Percentiles rank a stretch among this genome's conserved stretches.
Conservation (phyloP, 2,329 filamentous ascomycete species). For the Arthroderma sp. region DNA sequence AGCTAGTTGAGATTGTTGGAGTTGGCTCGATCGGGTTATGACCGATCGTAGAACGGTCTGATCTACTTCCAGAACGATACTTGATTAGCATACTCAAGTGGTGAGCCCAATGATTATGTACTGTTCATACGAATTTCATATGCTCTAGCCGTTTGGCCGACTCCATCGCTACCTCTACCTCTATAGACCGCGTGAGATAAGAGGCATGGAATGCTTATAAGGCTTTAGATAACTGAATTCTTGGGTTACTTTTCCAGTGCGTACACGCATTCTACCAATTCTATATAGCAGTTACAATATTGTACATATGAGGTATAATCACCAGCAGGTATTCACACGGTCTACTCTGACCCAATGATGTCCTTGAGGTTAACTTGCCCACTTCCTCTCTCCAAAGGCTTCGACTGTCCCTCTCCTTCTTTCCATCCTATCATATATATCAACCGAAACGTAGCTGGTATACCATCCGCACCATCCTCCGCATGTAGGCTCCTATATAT, state of each 20-base stretch:
- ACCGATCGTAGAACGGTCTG: slow-evolving; percentile 87
- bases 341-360: slow-evolving; percentile 41
- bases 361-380: slow-evolving; percentile 84
- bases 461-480: slow-evolving; percentile 51
- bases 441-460: slow-evolving; percentile 85
- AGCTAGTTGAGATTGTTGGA: slow-evolving; percentile 87
- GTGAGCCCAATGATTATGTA: background rate
- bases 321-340: too few species aligned
- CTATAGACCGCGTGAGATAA: background rate
- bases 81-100: background rate
- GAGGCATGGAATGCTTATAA: background rate
- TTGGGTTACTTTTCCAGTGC: background rate
- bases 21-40: slow-evolving; percentile 92
- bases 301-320: background rate
- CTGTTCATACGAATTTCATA: background rate
- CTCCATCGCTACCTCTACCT: background rate
- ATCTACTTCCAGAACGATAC: slow-evolving; percentile 13
- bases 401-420: slow-evolving; percentile 62
- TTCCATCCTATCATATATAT: slow-evolving; percentile 99
- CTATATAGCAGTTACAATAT: background rate
- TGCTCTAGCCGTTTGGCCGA: background rate
- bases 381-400: slow-evolving; percentile 71
- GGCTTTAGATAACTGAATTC: background rate
- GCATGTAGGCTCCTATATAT: slow-evolving; percentile 85
- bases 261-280: background rate